Base-by-base conservation (phyloP, 2,329 filamentous ascomycete genomes). In the Neonectria sp. region DNA sequence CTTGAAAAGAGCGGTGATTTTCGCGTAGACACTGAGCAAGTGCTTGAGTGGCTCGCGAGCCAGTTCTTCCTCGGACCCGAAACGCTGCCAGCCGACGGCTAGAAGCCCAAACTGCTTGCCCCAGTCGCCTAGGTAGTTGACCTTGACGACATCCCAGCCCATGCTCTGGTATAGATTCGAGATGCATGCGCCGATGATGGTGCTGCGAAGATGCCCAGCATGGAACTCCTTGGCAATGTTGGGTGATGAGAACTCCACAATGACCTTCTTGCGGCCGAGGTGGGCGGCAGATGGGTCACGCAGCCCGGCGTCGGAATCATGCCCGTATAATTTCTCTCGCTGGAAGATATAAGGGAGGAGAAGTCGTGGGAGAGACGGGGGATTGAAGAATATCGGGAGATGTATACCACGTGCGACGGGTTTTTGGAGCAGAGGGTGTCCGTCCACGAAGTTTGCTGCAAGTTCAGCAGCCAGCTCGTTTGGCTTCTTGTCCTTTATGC, bases 111-210 rank as follows among this genome's bases (percentile, higher is more conserved):
- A 92, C 75, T 93, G 91, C 80, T 92, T 93, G 27, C 92, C 92
- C 92, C 92, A 95, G 77, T 95, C 92, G 40, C 92, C 92, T 0
- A 94, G 85, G 76, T 94, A 95, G 81, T 94, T 94, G 83, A 94
- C 87, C 27, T 89, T 85, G 51, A 89, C 80, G 0, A 93, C 91
- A 40, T 94, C 88, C 90, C 91, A 94, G 24, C 92, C 92, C 57
- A 89, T 88, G 21, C 81, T 84, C 73, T 91, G 85, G 77, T 94
- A 92, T 3, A 94, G 78, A 74, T 93, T 93, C 25, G 90, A 84
- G 24, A 94, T 15, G 35, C 49, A 67, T 13, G 49, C 65, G 1
- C 65, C 65, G 13, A 67, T 63, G 49, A 67, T 60, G 33, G 65
- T 63, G 51, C 65, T 67, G 7, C 65, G 59, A 2, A 67, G 60